Evolutionary conservation across 176 grass and related monocot species (phyloP).

Genomic region (Oryza longistaminata): DNA sequence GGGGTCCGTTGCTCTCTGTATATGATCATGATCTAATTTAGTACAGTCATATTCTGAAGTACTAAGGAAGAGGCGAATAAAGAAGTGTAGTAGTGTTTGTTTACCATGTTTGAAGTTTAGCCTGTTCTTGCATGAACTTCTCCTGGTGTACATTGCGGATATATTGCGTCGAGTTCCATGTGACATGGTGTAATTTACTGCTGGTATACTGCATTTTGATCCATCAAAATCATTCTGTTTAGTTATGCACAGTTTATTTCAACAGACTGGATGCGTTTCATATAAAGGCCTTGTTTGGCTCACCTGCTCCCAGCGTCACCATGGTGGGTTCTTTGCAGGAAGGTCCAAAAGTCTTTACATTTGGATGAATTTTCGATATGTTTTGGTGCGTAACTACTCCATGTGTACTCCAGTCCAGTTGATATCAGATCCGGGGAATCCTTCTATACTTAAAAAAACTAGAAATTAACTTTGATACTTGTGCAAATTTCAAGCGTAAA

Average conservation of each 20-base stretch:
- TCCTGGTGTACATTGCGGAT: neutral
- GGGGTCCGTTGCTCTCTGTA: neutral
- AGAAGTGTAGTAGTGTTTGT: neutral
- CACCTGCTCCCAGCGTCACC: too few species aligned
- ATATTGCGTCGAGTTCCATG: neutral
- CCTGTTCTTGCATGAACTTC: neutral
- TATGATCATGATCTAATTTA: slow-evolving; percentile 24
- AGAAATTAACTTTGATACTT: too few species aligned
- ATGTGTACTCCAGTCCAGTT: too few species aligned
- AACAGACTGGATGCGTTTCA: too few species aligned
- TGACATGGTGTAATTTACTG: neutral
- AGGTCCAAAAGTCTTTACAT: too few species aligned
- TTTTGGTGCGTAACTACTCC: too few species aligned
- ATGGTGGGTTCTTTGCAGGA: too few species aligned
- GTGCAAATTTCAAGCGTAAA: too few species aligned
- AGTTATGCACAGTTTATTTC: neutral
- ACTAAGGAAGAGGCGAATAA: slow-evolving; percentile 31
- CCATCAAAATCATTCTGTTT: slow-evolving; percentile 6
- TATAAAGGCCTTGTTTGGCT: too few species aligned
- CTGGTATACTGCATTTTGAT: neutral
- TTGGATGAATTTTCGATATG: too few species aligned
- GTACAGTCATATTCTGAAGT: slow-evolving; percentile 32
- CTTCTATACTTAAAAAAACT: too few species aligned
- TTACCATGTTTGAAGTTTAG: neutral
- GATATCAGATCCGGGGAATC: too few species aligned